A percentile compares a stretch with the other conserved stretches of the same genome.
These are phyloP conservation scores for Coleophoma cylindrospora DNA, from an alignment of 2,329 filamentous ascomycete species.

Conservation along the genomic window DNA sequence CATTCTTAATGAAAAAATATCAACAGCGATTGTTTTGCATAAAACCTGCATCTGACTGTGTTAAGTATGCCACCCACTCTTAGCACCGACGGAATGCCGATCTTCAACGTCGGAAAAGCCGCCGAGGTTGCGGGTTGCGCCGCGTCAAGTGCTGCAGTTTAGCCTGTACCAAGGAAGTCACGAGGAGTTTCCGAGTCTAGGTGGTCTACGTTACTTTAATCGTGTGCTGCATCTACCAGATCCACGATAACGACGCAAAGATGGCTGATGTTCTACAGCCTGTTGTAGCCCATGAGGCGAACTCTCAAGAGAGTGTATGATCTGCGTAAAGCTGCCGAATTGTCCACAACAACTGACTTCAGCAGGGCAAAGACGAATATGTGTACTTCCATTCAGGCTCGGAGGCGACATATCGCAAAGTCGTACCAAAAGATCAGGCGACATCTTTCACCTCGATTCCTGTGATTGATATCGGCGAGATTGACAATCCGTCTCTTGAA, in stretches of 20 bases:
- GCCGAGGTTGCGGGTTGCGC: too few relatives aligned
- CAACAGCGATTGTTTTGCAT: too few relatives aligned
- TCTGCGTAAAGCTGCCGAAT: background rate
- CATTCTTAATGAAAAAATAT: too few relatives aligned
- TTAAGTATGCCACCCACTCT: too few relatives aligned
- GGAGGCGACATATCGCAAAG: constrained; percentile 25
- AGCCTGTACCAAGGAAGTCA: too few relatives aligned
- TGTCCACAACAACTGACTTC: too few relatives aligned
- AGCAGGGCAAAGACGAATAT: constrained; percentile 13
- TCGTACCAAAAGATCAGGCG: constrained; percentile 7
- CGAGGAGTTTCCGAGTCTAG: background rate
- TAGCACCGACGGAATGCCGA: too few relatives aligned
- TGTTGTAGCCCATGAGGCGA: background rate
- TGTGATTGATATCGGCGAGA: constrained; percentile 23
- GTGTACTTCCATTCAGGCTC: constrained; percentile 28
- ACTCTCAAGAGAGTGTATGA: background rate
- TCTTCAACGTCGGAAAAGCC: too few relatives aligned
- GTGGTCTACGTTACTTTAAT: background rate
- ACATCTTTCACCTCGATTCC: constrained; percentile 27
- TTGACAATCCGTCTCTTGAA: constrained; percentile 17
- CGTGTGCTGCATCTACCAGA: background rate
- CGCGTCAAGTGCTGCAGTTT: too few relatives aligned
- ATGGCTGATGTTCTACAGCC: background rate
- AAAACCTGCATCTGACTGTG: too few relatives aligned
- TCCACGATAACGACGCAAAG: background rate